Percentiles rank a stretch among this genome's conserved stretches.
Conservation (phyloP, 2,329 filamentous ascomycete genomes). For the Aspergillus transmontanensis region DNA sequence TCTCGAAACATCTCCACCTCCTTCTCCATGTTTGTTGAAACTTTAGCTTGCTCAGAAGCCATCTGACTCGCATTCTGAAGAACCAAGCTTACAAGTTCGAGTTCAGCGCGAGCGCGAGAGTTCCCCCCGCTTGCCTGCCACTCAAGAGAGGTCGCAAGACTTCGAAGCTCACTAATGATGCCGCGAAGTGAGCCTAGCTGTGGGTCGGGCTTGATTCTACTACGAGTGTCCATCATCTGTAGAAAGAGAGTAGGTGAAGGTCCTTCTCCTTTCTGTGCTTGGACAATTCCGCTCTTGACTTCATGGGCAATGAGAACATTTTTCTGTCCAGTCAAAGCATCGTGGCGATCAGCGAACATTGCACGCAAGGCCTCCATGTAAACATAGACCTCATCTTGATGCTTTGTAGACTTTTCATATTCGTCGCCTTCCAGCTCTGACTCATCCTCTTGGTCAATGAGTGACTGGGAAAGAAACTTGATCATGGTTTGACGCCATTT, state of each 20-base stretch:
- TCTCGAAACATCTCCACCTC: slow-evolving; percentile 76
- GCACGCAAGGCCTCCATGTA: slow-evolving; percentile 79
- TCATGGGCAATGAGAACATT: slow-evolving; percentile 77
- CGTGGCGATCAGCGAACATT: slow-evolving; percentile 75
- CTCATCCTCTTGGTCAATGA: slow-evolving; percentile 81
- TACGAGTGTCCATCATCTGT: slow-evolving; percentile 50
- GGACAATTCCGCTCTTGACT: slow-evolving; percentile 60
- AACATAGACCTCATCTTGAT: slow-evolving; percentile 85
- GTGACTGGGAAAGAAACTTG: slow-evolving; percentile 69
- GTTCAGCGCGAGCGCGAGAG: slow-evolving; percentile 62
- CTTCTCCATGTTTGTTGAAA: slow-evolving; percentile 52
- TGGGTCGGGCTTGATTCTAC: slow-evolving; percentile 47
- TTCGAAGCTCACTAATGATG: slow-evolving; percentile 69
- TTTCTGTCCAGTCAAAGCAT: slow-evolving; percentile 73
- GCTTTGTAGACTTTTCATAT: slow-evolving; percentile 81
- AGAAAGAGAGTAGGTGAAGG: slow-evolving; percentile 69
- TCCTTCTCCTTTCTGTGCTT: slow-evolving; percentile 66
- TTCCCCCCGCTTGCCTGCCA: slow-evolving; percentile 59
- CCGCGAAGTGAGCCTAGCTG: slow-evolving; percentile 68
- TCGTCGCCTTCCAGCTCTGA: slow-evolving; percentile 83
- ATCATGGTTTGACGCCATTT: slow-evolving; percentile 75
- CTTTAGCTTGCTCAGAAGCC: slow-evolving; percentile 55
- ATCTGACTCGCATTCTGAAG: slow-evolving; percentile 62
- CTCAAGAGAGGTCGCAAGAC: slow-evolving; percentile 61
- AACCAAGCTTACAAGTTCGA: slow-evolving; percentile 64